Evolutionary conservation across 352 stramenopile species (phyloP).

Genomic region (Aphanomyces invadans): DNA sequence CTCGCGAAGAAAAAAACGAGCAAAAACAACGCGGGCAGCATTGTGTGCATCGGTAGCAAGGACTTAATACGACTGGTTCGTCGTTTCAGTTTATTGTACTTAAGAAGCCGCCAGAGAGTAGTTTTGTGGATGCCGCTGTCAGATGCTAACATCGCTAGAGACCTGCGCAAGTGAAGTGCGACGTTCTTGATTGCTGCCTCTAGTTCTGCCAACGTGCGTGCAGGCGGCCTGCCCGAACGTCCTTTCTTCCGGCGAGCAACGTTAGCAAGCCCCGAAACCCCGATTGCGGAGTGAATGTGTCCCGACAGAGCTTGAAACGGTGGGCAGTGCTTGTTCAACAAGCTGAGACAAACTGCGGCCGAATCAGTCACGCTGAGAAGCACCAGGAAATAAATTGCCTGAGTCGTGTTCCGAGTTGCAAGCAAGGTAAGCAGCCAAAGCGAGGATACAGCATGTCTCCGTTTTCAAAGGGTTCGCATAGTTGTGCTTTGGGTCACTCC

Average conservation of each 20-base stretch:
- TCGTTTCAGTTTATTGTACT: background rate
- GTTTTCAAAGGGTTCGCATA: background rate
- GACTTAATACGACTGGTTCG: background rate
- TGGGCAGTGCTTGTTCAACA: background rate
- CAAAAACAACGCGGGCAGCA: background rate
- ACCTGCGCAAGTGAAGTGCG: background rate
- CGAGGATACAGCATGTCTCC: background rate
- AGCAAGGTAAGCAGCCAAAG: background rate
- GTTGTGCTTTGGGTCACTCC: background rate
- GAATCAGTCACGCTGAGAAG: background rate
- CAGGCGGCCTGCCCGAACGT: background rate
- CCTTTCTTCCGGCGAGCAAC: background rate
- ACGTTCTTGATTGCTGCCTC: slow-evolving; percentile 1
- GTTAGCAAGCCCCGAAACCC: background rate
- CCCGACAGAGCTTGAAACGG: background rate
- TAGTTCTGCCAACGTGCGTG: background rate
- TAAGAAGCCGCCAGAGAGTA: background rate
- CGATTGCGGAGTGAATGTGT: background rate
- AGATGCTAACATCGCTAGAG: background rate
- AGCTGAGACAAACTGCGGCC: background rate
- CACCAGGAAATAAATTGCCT: background rate
- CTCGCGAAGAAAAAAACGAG: background rate
- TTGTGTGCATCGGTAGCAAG: background rate
- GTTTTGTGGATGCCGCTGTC: background rate
- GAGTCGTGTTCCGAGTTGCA: background rate